These are phyloP conservation scores for Fraxinus baroniana DNA, from an alignment of 305 asterid genomes.

Conservation along the genomic window DNA sequence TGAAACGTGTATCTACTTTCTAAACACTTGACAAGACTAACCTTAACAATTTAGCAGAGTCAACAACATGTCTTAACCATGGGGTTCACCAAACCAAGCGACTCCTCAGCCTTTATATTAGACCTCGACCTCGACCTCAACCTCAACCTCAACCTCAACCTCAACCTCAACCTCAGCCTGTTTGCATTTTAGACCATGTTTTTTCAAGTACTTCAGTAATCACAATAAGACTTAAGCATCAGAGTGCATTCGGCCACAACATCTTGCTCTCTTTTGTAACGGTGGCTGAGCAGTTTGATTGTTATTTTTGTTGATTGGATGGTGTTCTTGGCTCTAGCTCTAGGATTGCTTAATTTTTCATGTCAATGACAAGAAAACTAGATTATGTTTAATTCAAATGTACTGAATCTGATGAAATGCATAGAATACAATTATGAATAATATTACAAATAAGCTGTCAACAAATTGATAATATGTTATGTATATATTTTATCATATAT, in stretches of 20 bases:
- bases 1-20: not conserved
- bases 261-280: not conserved
- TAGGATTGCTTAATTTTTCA: not conserved
- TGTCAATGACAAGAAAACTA: not conserved
- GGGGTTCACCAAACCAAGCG: not conserved
- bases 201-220: not conserved
- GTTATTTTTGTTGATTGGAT: no score
- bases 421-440: not conserved
- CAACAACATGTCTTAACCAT: not conserved
- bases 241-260: not conserved
- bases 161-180: not conserved
- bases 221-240: not conserved
- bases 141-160: no score
- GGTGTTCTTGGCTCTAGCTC: not conserved
- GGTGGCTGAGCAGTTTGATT: not conserved
- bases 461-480: not conserved
- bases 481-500: not conserved
- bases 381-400: not conserved
- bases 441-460: not conserved
- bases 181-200: not conserved
- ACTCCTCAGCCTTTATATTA: not conserved
- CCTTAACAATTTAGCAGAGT: not conserved
- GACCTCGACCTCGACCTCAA: not conserved
- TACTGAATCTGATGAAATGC: not conserved
- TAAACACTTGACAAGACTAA: not conserved